A percentile compares a stretch with the other conserved stretches of the same genome.
Evolutionary conservation across 805 yeast species (phyloP).

Genomic region (Candida boidinii): DNA sequence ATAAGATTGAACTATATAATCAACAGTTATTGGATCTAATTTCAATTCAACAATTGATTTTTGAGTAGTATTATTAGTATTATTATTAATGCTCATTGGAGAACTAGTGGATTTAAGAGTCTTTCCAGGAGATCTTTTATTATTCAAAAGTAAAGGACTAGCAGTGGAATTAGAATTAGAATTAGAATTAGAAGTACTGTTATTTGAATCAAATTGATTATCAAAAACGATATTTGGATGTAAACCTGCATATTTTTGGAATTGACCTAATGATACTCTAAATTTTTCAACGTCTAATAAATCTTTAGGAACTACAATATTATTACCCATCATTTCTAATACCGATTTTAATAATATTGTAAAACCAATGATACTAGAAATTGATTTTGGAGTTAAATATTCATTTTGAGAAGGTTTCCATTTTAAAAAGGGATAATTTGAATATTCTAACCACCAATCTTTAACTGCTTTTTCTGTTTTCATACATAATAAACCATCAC

Average conservation of each 20-base stretch:
- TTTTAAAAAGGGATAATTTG: slow-evolving; percentile 12
- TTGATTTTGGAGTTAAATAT: slow-evolving; percentile 54
- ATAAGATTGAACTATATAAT: slow-evolving; percentile 14
- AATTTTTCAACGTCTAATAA: slow-evolving; percentile 73
- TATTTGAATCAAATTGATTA: slow-evolving; percentile 27
- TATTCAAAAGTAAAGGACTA: slow-evolving; percentile 46
- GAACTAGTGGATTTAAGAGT: slow-evolving; percentile 4
- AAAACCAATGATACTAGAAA: slow-evolving; percentile 74
- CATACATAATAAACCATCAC: slow-evolving; percentile 81
- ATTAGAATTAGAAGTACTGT: slow-evolving; percentile 34
- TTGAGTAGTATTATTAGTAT: slow-evolving; percentile 28
- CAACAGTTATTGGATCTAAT: slow-evolving; percentile 16
- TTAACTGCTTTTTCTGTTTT: slow-evolving; percentile 63
- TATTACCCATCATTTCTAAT: slow-evolving; percentile 47
- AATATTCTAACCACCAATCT: slow-evolving; percentile 71
- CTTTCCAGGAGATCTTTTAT: slow-evolving; percentile 22
- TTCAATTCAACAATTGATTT: slow-evolving; percentile 23
- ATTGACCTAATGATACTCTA: slow-evolving; percentile 57
- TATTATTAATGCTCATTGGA: slow-evolving; percentile 5
- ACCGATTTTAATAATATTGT: slow-evolving; percentile 59
- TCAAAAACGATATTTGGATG: not conserved
- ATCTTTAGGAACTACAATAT: slow-evolving; percentile 65
- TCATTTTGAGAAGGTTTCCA: slow-evolving; percentile 25
- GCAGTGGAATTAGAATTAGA: slow-evolving; percentile 39
- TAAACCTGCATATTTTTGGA: slow-evolving; percentile 44